Percentiles rank a stretch among this genome's conserved stretches.
These are phyloP conservation scores for Trichoderma pleuroti DNA, from an alignment of 2,329 filamentous ascomycete species.

Conservation along the genomic window DNA sequence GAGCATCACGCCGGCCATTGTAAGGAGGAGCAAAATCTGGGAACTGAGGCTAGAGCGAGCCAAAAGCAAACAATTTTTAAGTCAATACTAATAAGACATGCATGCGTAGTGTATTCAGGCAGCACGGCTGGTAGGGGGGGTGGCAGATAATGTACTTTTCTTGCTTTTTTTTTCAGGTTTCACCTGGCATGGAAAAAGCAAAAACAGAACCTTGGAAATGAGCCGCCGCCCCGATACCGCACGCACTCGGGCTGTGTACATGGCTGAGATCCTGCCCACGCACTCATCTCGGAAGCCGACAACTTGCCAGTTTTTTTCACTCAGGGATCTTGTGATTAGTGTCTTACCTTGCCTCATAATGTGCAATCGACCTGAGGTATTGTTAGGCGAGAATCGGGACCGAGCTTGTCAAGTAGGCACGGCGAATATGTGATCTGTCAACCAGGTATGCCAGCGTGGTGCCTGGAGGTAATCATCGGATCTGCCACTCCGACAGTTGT, in stretches of 20 bases:
- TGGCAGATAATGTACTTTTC: not conserved
- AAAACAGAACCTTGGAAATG: not conserved
- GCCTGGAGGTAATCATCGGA: not conserved
- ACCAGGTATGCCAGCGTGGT: not conserved
- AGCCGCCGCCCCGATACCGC: not conserved
- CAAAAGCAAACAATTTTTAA: not conserved
- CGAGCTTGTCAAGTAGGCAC: not conserved
- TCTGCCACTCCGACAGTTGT: not conserved
- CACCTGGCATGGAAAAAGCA: not conserved
- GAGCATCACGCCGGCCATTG: not conserved
- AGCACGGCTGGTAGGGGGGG: not conserved
- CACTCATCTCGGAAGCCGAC: not conserved
- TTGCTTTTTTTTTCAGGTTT: not conserved
- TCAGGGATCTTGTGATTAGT: not conserved
- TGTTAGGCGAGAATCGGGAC: not conserved
- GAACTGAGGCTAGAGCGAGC: not conserved
- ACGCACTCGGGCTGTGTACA: not conserved
- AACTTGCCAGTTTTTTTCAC: not conserved
- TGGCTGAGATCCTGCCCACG: not conserved
- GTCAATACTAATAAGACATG: conserved; percentile 3
- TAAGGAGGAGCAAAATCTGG: not conserved
- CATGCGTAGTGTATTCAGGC: not conserved
- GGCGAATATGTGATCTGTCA: not conserved
- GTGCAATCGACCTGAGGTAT: not conserved
- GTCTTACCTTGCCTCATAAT: not conserved